Conservation (phyloP, 164 flowering plant genomes). For the Stephania japonica region DNA sequence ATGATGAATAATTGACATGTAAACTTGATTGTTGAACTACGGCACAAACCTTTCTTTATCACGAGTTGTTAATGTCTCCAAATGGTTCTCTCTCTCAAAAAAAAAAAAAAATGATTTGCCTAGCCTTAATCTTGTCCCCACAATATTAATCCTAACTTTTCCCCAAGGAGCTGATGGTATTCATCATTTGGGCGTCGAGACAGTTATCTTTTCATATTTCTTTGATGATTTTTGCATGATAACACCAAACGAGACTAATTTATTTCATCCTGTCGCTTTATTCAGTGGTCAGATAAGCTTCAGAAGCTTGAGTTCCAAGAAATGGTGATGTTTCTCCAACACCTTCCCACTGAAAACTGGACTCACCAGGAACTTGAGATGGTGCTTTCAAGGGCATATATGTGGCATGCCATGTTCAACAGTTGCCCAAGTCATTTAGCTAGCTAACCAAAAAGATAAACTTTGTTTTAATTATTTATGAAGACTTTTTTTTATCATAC, state of each 20-base stretch:
- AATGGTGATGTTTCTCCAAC: not conserved
- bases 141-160: too few species aligned
- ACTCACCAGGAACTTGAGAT: constrained; percentile 64
- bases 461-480: not conserved
- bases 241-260: not conserved
- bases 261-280: not conserved
- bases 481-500: not conserved
- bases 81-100: too few species aligned
- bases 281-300: constrained; percentile 28
- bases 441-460: constrained; percentile 21
- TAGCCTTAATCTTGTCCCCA: too few species aligned
- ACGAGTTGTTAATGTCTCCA: too few species aligned
- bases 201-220: not conserved
- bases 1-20: not conserved
- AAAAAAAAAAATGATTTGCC: too few species aligned
- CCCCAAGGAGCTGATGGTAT: too few species aligned
- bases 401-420: constrained; percentile 98
- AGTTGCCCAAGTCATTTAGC: constrained; percentile 85
- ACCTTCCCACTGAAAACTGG: not conserved
- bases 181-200: too few species aligned
- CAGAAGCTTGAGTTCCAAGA: not conserved
- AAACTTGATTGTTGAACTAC: too few species aligned
- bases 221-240: not conserved
- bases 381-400: constrained; percentile 92
- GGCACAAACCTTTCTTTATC: too few species aligned